phyloP scores from a whole-genome alignment of 2,329 filamentous ascomycete genomes.

The Acrodontium crateriforme region DNA sequence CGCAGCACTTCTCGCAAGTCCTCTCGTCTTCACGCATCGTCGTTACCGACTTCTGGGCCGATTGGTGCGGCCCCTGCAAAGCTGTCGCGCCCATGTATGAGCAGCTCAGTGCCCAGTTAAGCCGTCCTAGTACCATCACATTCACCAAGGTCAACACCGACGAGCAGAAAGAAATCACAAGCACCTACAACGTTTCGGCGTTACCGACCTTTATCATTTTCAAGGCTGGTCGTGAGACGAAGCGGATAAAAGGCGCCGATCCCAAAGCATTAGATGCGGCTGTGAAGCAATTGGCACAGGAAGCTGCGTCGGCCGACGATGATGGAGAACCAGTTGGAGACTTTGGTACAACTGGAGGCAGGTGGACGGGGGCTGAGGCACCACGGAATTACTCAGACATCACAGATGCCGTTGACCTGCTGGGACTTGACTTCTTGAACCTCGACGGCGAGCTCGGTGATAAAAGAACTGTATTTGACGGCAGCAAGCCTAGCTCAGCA shows the following conservation, averaged over 20 bases:
- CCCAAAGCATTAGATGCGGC: conserved; percentile 54
- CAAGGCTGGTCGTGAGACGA: conserved; percentile 24
- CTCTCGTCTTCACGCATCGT: conserved; percentile 64
- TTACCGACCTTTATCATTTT: conserved; percentile 86
- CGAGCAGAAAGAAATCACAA: conserved; percentile 56
- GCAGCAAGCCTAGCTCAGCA: conserved; percentile 50
- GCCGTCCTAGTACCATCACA: conserved; percentile 56
- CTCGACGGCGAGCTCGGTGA: conserved; percentile 62
- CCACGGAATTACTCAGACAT: conserved; percentile 75
- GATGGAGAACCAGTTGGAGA: conserved; percentile 26
- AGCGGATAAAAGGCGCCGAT: conserved; percentile 49
- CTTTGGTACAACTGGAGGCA: conserved; percentile 28
- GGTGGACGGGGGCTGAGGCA: conserved; percentile 61
- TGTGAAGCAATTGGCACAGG: conserved; percentile 55
- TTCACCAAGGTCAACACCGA: conserved; percentile 86
- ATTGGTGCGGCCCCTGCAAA: conserved; percentile 72
- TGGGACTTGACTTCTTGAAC: conserved; percentile 77
- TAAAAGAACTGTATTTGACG: conserved; percentile 62
- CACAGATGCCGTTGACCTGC: conserved; percentile 65
- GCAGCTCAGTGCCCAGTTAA: conserved; percentile 55
- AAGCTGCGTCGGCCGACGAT: conserved; percentile 35
- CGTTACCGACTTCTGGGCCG: conserved; percentile 80
- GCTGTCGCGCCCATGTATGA: conserved; percentile 74
- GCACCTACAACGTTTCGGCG: conserved; percentile 57
- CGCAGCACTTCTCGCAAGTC: conserved; percentile 44